phyloP scores from a whole-genome alignment of 805 yeast genomes.

The Saccharomycopsis selenospora region DNA sequence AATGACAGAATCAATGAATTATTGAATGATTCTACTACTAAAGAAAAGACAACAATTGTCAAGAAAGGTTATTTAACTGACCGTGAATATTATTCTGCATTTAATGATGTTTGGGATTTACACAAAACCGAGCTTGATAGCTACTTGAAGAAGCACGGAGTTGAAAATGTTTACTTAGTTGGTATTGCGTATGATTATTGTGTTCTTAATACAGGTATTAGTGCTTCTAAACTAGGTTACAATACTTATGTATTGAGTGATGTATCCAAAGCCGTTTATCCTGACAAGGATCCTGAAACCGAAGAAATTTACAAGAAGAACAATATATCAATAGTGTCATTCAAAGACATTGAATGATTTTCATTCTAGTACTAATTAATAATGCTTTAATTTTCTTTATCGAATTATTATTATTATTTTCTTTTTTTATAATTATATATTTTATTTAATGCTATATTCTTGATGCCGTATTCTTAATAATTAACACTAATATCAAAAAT shows the following conservation, averaged over 20 bases:
- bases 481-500: constrained; percentile 3
- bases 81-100: constrained; percentile 84
- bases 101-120: constrained; percentile 68
- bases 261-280: constrained; percentile 49
- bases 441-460: no score
- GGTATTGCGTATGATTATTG: constrained; percentile 88
- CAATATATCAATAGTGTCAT: constrained; percentile 29
- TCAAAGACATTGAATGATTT: constrained; percentile 6
- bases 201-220: constrained; percentile 70
- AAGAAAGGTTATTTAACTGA: constrained; percentile 66
- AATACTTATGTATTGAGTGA: constrained; percentile 53
- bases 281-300: constrained; percentile 33
- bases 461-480: no score
- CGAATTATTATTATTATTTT: background rate
- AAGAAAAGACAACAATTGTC: constrained; percentile 36
- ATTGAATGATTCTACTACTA: constrained; percentile 1
- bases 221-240: constrained; percentile 56
- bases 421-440: no score
- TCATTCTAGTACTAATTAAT: no score
- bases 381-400: background rate
- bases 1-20: constrained; percentile 29
- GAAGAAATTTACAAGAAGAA: constrained; percentile 30
- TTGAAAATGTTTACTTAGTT: constrained; percentile 60
- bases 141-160: constrained; percentile 37
- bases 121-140: constrained; percentile 60